Percentiles rank a stretch among this genome's conserved stretches.
Conservation (phyloP, 2,329 filamentous ascomycete genomes). For the Trematosphaeria pertusa region DNA sequence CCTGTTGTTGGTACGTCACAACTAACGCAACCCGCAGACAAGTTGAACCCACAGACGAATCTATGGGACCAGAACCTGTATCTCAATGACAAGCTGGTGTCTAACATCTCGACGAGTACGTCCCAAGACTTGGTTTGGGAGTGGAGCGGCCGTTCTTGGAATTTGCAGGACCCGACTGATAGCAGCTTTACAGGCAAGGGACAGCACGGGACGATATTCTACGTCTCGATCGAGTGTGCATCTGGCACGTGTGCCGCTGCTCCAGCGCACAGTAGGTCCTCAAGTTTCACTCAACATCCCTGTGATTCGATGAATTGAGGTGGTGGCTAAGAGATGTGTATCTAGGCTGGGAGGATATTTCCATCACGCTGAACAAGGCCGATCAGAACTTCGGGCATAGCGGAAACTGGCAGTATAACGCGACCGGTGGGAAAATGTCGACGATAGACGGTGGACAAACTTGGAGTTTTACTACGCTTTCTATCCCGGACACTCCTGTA, state of each 20-base stretch:
- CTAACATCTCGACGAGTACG: conserved; percentile 28
- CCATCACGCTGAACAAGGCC: conserved; percentile 19
- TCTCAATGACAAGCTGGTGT: conserved; percentile 29
- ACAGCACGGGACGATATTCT: conserved; percentile 30
- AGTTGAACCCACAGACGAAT: conserved; percentile 24
- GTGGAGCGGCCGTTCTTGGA: background rate
- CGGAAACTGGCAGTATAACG: conserved; percentile 21
- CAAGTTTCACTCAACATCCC: background rate
- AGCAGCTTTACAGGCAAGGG: conserved; percentile 19
- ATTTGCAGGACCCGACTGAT: conserved; percentile 3
- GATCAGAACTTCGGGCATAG: conserved; percentile 20
- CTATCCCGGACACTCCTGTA: conserved; percentile 8
- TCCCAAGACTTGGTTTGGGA: too few species aligned
- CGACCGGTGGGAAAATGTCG: conserved; percentile 24
- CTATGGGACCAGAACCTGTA: conserved; percentile 35
- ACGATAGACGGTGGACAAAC: conserved; percentile 28
- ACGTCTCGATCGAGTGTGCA: conserved; percentile 31
- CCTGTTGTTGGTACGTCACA: background rate
- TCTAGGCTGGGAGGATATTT: conserved; percentile 26
- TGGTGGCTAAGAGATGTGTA: too few species aligned
- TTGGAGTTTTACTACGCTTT: conserved; percentile 22
- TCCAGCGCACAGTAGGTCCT: conserved; percentile 29
- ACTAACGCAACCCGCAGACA: conserved; percentile 19
- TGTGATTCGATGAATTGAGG: conserved; percentile 1
- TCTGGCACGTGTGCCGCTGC: conserved; percentile 21